Percentiles rank a stretch among this genome's conserved stretches.
Evolutionary conservation across 352 stramenopile genomes (phyloP).

Genomic region (Phytophthora palmivora): DNA sequence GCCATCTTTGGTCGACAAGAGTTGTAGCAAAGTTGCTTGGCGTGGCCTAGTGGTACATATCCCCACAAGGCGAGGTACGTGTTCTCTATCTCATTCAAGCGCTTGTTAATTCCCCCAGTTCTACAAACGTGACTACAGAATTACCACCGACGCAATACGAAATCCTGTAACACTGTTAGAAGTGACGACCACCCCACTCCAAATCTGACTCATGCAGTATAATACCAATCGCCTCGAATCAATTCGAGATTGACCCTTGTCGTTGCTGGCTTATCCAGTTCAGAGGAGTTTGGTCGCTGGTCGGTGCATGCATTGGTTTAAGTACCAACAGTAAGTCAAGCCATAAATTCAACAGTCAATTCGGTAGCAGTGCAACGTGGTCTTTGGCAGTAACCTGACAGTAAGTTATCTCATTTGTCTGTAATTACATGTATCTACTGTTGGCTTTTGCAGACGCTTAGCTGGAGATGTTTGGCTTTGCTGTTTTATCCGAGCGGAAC

Average conservation of each 20-base stretch:
- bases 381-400: not conserved
- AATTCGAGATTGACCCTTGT: too few species aligned
- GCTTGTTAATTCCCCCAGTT: not conserved
- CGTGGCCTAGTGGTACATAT: too few species aligned
- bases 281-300: too few species aligned
- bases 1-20: too few species aligned
- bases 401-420: not conserved
- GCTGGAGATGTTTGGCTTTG: slow-evolving; percentile 18
- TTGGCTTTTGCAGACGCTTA: not conserved
- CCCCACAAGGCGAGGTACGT: too few species aligned
- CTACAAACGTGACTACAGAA: not conserved
- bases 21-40: too few species aligned
- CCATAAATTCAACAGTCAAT: too few species aligned
- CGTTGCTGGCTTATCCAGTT: too few species aligned
- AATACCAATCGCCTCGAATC: too few species aligned
- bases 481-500: slow-evolving; percentile 32
- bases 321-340: too few species aligned
- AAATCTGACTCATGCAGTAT: not conserved
- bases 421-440: slow-evolving; percentile 11
- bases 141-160: not conserved
- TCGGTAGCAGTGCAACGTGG: too few species aligned
- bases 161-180: not conserved
- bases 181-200: not conserved
- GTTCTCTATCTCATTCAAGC: not conserved
- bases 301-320: too few species aligned